Evolutionary conservation across 169 alveolate genomes (phyloP), one percentile per base, ranked within the genome.

Genomic region (Babesia divergens): DNA sequence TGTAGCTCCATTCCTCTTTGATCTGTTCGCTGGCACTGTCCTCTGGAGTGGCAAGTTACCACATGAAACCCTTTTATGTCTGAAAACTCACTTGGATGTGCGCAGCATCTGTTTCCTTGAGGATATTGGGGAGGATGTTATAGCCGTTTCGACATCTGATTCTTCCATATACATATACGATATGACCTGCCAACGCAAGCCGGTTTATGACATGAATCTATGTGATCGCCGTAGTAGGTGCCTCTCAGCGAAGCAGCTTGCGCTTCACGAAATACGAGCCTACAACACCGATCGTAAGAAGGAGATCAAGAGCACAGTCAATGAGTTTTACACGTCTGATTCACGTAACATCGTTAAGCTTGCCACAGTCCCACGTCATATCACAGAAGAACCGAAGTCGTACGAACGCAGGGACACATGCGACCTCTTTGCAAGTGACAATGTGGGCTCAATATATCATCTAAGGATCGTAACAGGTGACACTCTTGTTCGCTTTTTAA

Each of bases 21-120:
- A 87, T 50, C 32, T 87, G 42, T 77, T 51, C 70, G 46, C 86
- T 1, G 93, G 89, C 16, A 58, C 20, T 18, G 76, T 83, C 35
- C 64, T 87, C 3, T 87, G 93, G 93, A 82, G 52, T 28, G 81
- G 90, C 6, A 87, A 79, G 65, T 31, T 31, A 20, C 75, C 87
- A 24, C 89, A 86, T 40, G 60, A 46, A 11, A 69, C 90, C 47
- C 83, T 87, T 40, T 47, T 87, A 67, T 82, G 79, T 9, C 70
- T 87, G 24, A 65, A 87, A 52, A 59, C 84, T 50, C 74, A 56
- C 50, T 49, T 82, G 47, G 82, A 83, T 42, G 82, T 87, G 42
- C 65, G 67, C 58, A 55, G 90, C 54, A 75, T 87, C 8, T 62
- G 49, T 42, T 56, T 83, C 24, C 34, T 87, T 26, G 84, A 87